Evolutionary conservation across 2,329 filamentous ascomycete genomes (phyloP), one percentile per base, ranked within the genome.

Genomic region (Trichoderma sp.): DNA sequence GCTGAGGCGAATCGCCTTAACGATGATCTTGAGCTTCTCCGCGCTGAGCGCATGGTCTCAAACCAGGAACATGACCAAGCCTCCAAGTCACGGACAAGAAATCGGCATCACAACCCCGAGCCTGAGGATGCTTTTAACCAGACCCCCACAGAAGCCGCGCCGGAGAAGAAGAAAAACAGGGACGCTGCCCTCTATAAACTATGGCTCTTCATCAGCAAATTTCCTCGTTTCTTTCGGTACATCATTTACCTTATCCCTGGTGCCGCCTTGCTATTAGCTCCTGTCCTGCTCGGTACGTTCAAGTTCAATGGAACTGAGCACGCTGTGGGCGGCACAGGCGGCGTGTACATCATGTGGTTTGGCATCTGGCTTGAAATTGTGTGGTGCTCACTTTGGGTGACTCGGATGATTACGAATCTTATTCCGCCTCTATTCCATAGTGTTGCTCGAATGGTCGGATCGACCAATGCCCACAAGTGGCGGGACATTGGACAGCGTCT

Each of bases 351-450:
- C 58, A 84, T 94, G 72, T 98, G 95, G 95, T 98, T 98, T 78
- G 93, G 93, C 34, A 94, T 98, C 73, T 98, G 95, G 95, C 86
- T 98, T 20, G 93, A 97, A 80, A 93, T 97, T 55, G 87, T 98
- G 30, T 98, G 95, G 95, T 86, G 95, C 74, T 94, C 94, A 0
- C 85, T 98, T 0, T 98, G 95, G 95, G 91, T 92, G 23, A 92
- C 86, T 1, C 84, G 87, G 13, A 87, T 89, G 78, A 75, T 85
- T 55, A 87, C 85, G 4, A 84, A 85, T 30, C 78, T 87, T 43
- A 80, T 89, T 74, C 87, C 87, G 0, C 80, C 78, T 30, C 70
- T 83, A 6, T 82, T 88, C 71, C 81, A 82, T 50, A 76, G 82
- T 9, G 36, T 92, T 17, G 90, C 93, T 6, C 93, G 91, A 76